Evolutionary conservation across 106 monocot genomes (phyloP).

Genomic region (Allium sativum): DNA sequence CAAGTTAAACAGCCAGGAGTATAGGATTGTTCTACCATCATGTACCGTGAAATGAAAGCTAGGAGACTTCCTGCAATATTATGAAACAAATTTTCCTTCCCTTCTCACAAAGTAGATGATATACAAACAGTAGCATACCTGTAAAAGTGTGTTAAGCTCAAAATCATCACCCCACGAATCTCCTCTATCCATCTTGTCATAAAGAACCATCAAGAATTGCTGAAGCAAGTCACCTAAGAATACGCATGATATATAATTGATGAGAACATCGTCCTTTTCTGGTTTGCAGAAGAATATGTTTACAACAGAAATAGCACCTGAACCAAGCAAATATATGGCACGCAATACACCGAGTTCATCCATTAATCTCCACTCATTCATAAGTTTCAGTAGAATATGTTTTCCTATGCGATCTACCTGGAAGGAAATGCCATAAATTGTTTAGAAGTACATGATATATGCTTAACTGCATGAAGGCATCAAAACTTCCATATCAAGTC

Average conservation of each 20-base stretch:
- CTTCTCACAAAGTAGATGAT: not conserved
- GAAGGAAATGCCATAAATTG: slow-evolving; percentile 2
- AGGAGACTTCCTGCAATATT: too few relatives aligned
- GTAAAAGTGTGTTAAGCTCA: slow-evolving; percentile 79
- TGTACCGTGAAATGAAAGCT: too few relatives aligned
- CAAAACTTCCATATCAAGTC: too few relatives aligned
- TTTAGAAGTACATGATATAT: not conserved
- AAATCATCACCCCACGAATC: slow-evolving; percentile 96
- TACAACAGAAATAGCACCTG: slow-evolving; percentile 35
- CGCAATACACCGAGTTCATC: slow-evolving; percentile 79
- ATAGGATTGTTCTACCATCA: too few relatives aligned
- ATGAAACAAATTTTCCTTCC: not conserved
- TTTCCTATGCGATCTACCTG: slow-evolving; percentile 87
- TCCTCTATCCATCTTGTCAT: slow-evolving; percentile 69
- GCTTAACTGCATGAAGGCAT: too few relatives aligned
- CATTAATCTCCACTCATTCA: slow-evolving; percentile 90
- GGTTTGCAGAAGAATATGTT: too few relatives aligned
- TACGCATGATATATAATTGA: slow-evolving; percentile 1
- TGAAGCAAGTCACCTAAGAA: slow-evolving; percentile 83
- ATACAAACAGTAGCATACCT: slow-evolving; percentile 28
- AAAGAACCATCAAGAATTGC: slow-evolving; percentile 63
- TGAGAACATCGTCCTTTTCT: not conserved
- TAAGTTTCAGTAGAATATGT: slow-evolving; percentile 65
- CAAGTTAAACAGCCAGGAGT: too few relatives aligned
- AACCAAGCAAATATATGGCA: slow-evolving; percentile 85